A percentile compares a stretch with the other conserved stretches of the same genome.
Conservation (phyloP, 441 rosid species). For the Populus hybrid region DNA sequence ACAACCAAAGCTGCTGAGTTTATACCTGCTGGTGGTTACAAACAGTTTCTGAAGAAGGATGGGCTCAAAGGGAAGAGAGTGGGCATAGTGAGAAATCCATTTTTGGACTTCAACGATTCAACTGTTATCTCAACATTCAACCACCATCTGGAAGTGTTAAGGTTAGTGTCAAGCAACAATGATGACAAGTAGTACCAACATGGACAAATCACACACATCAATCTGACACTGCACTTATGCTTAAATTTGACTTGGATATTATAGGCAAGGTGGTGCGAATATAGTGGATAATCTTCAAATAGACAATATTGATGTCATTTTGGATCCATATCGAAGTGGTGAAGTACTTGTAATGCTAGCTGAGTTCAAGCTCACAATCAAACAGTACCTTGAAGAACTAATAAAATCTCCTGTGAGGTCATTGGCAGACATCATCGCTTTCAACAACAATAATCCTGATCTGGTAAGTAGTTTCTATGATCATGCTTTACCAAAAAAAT, state of each 20-base stretch:
- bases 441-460: neutral
- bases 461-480: neutral
- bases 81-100: slow-evolving; percentile 42
- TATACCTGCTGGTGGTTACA: slow-evolving; percentile 57
- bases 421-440: neutral
- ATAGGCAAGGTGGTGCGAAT: neutral
- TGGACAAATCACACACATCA: too few species aligned
- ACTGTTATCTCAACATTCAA: slow-evolving; percentile 25
- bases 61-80: slow-evolving; percentile 57
- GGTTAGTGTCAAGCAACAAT: slow-evolving; percentile 27
- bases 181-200: neutral
- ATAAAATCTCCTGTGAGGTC: neutral
- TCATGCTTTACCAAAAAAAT: neutral
- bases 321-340: neutral
- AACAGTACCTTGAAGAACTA: neutral
- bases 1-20: slow-evolving; percentile 36
- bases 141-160: slow-evolving; percentile 38
- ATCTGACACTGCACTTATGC: neutral
- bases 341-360: neutral
- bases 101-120: slow-evolving; percentile 5
- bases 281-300: neutral
- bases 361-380: neutral
- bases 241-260: too few species aligned
- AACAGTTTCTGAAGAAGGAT: slow-evolving; percentile 38
- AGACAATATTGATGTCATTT: neutral